Conservation (phyloP, 1,139 yeast genomes). For the Geotrichum phurueaensis region DNA sequence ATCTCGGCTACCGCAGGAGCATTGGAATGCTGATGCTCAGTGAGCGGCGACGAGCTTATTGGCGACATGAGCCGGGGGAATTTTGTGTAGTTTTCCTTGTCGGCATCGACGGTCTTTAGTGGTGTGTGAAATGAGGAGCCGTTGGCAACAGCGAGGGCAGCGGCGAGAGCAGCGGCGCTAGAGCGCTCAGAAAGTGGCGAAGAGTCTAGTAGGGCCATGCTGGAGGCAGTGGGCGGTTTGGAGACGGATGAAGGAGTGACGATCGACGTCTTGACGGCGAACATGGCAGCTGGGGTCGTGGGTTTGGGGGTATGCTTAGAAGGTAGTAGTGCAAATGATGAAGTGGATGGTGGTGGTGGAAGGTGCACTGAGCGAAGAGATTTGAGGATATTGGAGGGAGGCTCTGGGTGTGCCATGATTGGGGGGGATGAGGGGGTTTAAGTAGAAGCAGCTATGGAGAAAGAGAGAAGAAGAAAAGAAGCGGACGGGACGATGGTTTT, state of each 20-base stretch:
- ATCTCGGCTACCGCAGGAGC: neutral
- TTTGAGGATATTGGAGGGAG: constrained; percentile 37
- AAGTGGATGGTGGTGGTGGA: constrained; percentile 41
- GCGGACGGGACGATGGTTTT: neutral
- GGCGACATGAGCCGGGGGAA: constrained; percentile 14
- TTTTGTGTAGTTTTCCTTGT: constrained; percentile 9
- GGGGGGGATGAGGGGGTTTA: neutral
- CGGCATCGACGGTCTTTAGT: constrained; percentile 4
- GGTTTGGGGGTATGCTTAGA: neutral
- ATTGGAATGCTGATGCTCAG: neutral
- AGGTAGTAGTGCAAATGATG: neutral
- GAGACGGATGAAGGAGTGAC: constrained; percentile 1
- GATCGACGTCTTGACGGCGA: neutral
- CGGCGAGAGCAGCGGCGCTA: constrained; percentile 12
- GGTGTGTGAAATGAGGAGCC: constrained; percentile 3
- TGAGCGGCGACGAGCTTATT: constrained; percentile 10
- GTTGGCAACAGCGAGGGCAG: constrained; percentile 13
- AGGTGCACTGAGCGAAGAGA: constrained; percentile 42
- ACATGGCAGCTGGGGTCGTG: neutral
- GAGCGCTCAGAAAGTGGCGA: constrained; percentile 3
- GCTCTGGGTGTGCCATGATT: constrained; percentile 3
- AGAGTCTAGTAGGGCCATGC: neutral
- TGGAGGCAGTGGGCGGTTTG: neutral
- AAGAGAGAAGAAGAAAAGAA: neutral
- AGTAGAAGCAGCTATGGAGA: neutral